Conservation (phyloP, 805 yeast species). For the Yamadazyma scolyti region DNA sequence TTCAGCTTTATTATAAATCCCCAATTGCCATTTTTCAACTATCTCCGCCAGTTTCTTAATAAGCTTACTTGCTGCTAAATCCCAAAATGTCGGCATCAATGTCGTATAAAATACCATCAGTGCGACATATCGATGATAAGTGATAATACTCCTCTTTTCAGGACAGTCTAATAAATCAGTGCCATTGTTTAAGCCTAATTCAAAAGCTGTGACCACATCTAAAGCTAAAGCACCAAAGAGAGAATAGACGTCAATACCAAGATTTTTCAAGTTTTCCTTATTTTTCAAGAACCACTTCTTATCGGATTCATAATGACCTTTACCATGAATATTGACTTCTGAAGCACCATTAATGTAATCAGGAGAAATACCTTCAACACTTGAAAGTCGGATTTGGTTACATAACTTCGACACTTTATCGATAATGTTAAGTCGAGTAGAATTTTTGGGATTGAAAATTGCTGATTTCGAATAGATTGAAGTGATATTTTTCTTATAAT, state of each 20-base stretch:
- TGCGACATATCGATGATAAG: conserved; percentile 47
- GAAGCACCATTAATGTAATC: conserved; percentile 31
- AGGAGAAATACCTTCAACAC: conserved; percentile 29
- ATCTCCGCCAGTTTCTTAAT: conserved; percentile 34
- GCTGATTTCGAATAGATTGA: conserved; percentile 33
- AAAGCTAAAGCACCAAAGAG: conserved; percentile 70
- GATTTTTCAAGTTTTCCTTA: conserved; percentile 18
- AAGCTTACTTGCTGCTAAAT: conserved; percentile 41
- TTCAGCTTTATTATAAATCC: conserved; percentile 32
- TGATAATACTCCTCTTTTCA: conserved; percentile 32
- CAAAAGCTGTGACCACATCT: conserved; percentile 63
- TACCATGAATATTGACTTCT: conserved; percentile 29
- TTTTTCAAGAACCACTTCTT: conserved; percentile 25
- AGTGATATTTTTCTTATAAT: conserved; percentile 28
- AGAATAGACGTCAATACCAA: conserved; percentile 53
- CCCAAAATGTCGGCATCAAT: conserved; percentile 51
- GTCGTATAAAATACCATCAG: conserved; percentile 68
- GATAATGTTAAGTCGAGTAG: conserved; percentile 21
- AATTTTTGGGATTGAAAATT: conserved; percentile 26
- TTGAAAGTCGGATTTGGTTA: conserved; percentile 20
- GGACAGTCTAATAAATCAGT: conserved; percentile 42
- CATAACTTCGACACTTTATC: conserved; percentile 26
- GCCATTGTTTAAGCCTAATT: conserved; percentile 50
- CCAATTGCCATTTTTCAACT: conserved; percentile 46
- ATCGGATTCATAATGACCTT: conserved; percentile 21